phyloP scores from a whole-genome alignment of 192 early-diverging fungal genomes.

The Linderina pennispora region DNA sequence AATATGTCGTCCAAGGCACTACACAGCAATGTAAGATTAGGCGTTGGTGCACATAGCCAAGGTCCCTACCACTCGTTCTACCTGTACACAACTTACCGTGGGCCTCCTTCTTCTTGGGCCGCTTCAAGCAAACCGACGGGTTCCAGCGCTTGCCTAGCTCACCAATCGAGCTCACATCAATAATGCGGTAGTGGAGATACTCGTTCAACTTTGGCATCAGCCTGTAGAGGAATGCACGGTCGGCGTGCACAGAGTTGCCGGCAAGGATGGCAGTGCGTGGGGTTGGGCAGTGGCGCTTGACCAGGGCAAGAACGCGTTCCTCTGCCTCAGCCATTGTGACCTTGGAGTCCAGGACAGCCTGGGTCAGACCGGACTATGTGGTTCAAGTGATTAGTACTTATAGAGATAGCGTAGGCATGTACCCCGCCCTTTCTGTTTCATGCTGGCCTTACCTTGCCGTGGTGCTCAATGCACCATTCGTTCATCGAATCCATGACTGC shows the following conservation, averaged over 20 bases:
- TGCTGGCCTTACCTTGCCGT: too few relatives aligned
- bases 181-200: slow-evolving; percentile 77
- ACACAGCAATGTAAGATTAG: not conserved
- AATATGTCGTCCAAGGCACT: slow-evolving; percentile 90
- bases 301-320: slow-evolving; percentile 61
- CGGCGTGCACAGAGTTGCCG: slow-evolving; percentile 92
- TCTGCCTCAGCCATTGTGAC: slow-evolving; percentile 67
- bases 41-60: not conserved
- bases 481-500: slow-evolving; percentile 81
- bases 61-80: too few relatives aligned
- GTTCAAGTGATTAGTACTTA: too few relatives aligned
- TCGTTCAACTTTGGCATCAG: slow-evolving; percentile 73
- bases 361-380: slow-evolving; percentile 75
- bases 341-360: slow-evolving; percentile 61
- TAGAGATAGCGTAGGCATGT: too few relatives aligned
- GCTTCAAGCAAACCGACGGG: slow-evolving; percentile 41
- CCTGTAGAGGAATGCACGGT: slow-evolving; percentile 75
- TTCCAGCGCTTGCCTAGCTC: slow-evolving; percentile 83
- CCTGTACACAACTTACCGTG: too few relatives aligned
- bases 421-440: too few relatives aligned
- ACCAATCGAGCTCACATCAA: slow-evolving; percentile 89
- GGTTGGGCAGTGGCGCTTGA: slow-evolving; percentile 62
- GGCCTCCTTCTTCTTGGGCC: slow-evolving; percentile 54
- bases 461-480: slow-evolving; percentile 85
- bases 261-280: slow-evolving; percentile 65